Percentiles rank a stretch among this genome's conserved stretches.
Conservation (phyloP, 768 basidiomycete genomes). For the Lentinula detonsa region DNA sequence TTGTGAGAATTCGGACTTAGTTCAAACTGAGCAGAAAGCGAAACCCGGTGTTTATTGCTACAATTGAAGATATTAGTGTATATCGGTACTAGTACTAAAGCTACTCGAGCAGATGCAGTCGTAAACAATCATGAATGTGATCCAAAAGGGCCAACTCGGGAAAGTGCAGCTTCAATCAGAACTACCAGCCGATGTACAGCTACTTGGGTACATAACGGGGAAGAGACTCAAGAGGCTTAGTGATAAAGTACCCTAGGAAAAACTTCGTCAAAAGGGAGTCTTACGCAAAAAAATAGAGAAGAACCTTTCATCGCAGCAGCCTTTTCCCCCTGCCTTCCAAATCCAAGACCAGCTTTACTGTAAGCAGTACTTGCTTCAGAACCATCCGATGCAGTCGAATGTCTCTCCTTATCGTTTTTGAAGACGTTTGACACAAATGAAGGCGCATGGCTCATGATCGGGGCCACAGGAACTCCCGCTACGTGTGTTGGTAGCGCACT, state of each 20-base stretch:
- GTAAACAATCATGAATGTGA: background rate
- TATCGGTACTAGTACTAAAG: background rate
- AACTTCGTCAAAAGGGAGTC: background rate
- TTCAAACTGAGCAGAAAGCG: background rate
- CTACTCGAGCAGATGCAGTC: background rate
- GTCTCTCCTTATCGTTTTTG: constrained; percentile 11
- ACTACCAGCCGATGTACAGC: constrained; percentile 7
- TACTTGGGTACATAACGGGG: constrained; percentile 41
- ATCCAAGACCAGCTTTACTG: constrained; percentile 54
- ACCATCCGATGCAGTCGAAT: constrained; percentile 1
- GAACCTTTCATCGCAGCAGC: constrained; percentile 60
- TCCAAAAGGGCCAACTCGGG: background rate
- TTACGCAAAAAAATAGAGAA: constrained; percentile 15
- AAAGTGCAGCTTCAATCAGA: background rate
- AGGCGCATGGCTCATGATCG: constrained; percentile 27
- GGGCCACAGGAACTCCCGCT: constrained; percentile 22
- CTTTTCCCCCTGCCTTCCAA: constrained; percentile 80
- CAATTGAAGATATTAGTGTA: background rate
- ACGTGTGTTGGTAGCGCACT: constrained; percentile 47
- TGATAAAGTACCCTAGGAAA: constrained; percentile 45
- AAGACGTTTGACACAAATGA: constrained; percentile 26
- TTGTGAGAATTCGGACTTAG: background rate
- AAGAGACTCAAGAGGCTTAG: constrained; percentile 51
- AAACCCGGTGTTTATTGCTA: background rate
- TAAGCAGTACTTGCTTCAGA: constrained; percentile 5